Conservation (phyloP, 2,329 filamentous ascomycete genomes). For the Aurifilum marmelostoma region DNA sequence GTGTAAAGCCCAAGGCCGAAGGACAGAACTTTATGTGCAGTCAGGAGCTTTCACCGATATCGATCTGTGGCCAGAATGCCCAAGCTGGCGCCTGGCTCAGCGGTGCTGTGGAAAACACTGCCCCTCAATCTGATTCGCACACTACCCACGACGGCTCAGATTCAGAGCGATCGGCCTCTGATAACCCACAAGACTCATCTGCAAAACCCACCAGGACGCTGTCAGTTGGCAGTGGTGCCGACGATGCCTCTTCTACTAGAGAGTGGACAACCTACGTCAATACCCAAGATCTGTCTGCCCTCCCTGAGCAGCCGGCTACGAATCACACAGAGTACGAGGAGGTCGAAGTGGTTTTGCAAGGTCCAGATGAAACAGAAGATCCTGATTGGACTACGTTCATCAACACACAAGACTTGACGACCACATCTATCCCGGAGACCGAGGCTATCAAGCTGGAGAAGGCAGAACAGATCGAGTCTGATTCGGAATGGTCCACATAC, state of each 20-base stretch:
- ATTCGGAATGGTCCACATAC: constrained; percentile 3
- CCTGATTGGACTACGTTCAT: constrained; percentile 21
- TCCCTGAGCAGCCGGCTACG: neutral
- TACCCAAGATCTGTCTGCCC: constrained; percentile 7
- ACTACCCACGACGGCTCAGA: constrained; percentile 1
- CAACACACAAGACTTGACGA: constrained; percentile 18
- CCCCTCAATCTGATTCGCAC: neutral
- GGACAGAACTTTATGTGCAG: constrained; percentile 7
- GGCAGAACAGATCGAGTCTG: neutral
- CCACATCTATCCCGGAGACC: neutral
- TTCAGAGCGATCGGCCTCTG: constrained; percentile 18
- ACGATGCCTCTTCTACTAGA: constrained; percentile 15
- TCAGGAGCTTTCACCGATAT: constrained; percentile 17
- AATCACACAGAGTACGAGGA: neutral
- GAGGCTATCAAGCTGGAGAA: neutral
- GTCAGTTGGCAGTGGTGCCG: neutral
- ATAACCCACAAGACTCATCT: constrained; percentile 8
- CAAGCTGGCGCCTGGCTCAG: neutral
- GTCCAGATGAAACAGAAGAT: constrained; percentile 8
- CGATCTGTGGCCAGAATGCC: neutral
- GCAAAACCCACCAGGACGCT: neutral
- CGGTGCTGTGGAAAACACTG: neutral
- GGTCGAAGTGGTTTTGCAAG: constrained; percentile 3
- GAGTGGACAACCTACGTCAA: constrained; percentile 25
- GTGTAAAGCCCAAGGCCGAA: constrained; percentile 5